Evolutionary conservation across 1,139 yeast species (phyloP).

Genomic region (Lodderomyces pseudojiufengensis): DNA sequence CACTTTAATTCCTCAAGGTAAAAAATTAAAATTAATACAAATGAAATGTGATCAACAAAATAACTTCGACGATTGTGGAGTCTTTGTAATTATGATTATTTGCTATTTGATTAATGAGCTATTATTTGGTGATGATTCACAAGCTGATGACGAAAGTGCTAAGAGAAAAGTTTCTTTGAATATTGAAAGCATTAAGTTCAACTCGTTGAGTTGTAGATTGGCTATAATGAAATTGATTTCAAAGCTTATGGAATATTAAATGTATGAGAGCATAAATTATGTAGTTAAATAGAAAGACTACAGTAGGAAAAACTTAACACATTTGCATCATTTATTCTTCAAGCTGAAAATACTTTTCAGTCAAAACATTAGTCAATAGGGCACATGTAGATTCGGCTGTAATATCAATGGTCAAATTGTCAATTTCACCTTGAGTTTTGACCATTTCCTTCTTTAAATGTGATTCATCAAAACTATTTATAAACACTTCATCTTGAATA

Average conservation of each 20-base stretch:
- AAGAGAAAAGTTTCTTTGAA: constrained; percentile 20
- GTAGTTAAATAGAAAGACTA: too few relatives aligned
- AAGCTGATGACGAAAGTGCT: constrained; percentile 7
- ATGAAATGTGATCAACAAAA: constrained; percentile 41
- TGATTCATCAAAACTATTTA: constrained; percentile 15
- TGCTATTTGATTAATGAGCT: constrained; percentile 30
- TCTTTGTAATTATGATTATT: constrained; percentile 39
- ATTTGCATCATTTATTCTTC: too few relatives aligned
- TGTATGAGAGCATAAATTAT: too few relatives aligned
- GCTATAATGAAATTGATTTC: constrained; percentile 18
- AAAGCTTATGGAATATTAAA: constrained; percentile 5
- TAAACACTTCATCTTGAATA: constrained; percentile 21
- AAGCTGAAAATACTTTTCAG: constrained; percentile 20
- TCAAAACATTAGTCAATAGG: constrained; percentile 23
- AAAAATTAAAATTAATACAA: constrained; percentile 20
- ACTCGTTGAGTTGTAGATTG: constrained; percentile 30
- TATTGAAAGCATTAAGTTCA: constrained; percentile 24
- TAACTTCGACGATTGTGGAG: constrained; percentile 48
- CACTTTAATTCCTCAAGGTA: constrained; percentile 14
- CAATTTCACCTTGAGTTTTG: constrained; percentile 16
- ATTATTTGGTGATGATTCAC: constrained; percentile 9
- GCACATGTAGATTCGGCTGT: constrained; percentile 27
- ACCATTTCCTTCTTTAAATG: constrained; percentile 2
- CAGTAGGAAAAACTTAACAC: too few relatives aligned
- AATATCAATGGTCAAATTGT: constrained; percentile 20